Percentiles rank a stretch among this genome's conserved stretches.
phyloP scores from a whole-genome alignment of 2,329 filamentous ascomycete genomes.

The Aspergillus ochraceoroseus region DNA sequence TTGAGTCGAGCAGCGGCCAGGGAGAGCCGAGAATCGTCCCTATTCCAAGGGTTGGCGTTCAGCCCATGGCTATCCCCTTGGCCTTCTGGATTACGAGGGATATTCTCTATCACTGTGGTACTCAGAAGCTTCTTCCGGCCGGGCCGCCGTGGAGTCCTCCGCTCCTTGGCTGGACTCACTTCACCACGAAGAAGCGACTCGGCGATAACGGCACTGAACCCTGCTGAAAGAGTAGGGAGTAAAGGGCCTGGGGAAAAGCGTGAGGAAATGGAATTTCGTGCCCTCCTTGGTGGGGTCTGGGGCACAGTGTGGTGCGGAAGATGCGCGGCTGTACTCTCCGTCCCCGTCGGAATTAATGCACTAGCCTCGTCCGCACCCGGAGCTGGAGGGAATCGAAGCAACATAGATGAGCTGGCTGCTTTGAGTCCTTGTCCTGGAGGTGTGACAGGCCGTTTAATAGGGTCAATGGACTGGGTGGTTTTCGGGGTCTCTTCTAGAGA shows the following conservation, averaged over 20 bases:
- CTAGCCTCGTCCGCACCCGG: constrained; percentile 31
- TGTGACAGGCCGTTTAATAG: constrained; percentile 25
- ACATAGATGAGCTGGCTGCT: constrained; percentile 31
- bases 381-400: constrained; percentile 39
- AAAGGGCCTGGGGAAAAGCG: constrained; percentile 56
- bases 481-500: constrained; percentile 16
- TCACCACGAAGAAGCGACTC: constrained; percentile 59
- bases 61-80: constrained; percentile 21
- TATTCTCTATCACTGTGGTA: constrained; percentile 22
- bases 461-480: constrained; percentile 24
- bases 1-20: constrained; percentile 28
- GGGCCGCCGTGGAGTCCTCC: constrained; percentile 24
- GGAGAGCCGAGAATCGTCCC: constrained; percentile 18
- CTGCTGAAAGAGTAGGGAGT: constrained; percentile 56
- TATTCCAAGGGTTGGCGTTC: constrained; percentile 17
- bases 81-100: constrained; percentile 19
- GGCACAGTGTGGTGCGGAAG: constrained; percentile 28
- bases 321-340: constrained; percentile 19
- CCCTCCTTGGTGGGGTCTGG: constrained; percentile 37
- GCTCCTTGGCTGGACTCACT: constrained; percentile 37
- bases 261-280: constrained; percentile 47
- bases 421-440: constrained; percentile 23
- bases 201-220: constrained; percentile 59
- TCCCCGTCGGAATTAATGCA: constrained; percentile 18
- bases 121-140: constrained; percentile 30